Evolutionary conservation across 2,329 filamentous ascomycete species (phyloP).

Genomic region (Microcera coccophila): DNA sequence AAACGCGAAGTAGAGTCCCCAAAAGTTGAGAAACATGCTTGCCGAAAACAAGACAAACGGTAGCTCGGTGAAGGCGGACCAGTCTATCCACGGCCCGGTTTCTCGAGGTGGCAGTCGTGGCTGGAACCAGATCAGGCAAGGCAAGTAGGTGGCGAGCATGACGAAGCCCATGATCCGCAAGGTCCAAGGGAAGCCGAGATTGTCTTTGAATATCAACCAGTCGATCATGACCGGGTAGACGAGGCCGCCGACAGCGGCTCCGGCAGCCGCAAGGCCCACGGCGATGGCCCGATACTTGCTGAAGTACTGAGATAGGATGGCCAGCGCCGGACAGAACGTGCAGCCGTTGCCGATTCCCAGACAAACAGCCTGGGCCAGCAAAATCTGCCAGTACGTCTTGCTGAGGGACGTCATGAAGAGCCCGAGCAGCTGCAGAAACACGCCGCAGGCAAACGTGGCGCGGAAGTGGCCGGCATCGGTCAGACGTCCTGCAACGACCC

Average conservation of each 20-base stretch:
- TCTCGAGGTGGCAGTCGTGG: conserved; percentile 39
- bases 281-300: conserved; percentile 51
- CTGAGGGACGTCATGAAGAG: conserved; percentile 42
- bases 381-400: conserved; percentile 45
- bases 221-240: conserved; percentile 49
- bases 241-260: conserved; percentile 52
- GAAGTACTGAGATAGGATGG: conserved; percentile 62
- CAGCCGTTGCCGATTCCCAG: conserved; percentile 51
- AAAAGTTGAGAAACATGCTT: conserved; percentile 34
- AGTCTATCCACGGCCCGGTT: conserved; percentile 41
- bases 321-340: conserved; percentile 55
- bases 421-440: conserved; percentile 39
- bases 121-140: conserved; percentile 37
- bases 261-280: conserved; percentile 56
- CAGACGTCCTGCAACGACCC: conserved; percentile 39
- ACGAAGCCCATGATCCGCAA: conserved; percentile 46
- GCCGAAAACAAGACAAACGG: conserved; percentile 34
- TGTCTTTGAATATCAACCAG: conserved; percentile 39
- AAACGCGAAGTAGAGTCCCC: conserved; percentile 40
- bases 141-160: conserved; percentile 38
- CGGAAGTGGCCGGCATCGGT: conserved; percentile 44
- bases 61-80: conserved; percentile 39
- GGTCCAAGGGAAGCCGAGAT: conserved; percentile 54
- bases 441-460: conserved; percentile 35
- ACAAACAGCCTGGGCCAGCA: conserved; percentile 48